A percentile compares a stretch with the other conserved stretches of the same genome.
Evolutionary conservation across 306 rosid species (phyloP).

Genomic region (Quercus glauca): DNA sequence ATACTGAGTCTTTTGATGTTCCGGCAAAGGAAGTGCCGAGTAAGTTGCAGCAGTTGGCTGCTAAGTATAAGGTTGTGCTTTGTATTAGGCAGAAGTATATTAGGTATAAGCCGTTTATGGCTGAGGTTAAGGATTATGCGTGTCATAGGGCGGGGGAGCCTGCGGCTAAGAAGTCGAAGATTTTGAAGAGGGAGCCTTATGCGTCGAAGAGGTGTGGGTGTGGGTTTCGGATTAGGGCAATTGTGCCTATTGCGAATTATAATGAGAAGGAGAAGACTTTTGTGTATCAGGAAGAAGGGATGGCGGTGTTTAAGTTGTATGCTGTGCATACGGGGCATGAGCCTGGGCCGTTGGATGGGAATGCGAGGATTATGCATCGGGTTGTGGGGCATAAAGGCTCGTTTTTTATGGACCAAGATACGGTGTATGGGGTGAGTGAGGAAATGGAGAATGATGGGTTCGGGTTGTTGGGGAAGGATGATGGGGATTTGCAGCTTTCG

Average conservation of each 20-base stretch:
- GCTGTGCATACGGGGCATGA: slow-evolving; percentile 99
- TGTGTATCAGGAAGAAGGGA: slow-evolving; percentile 94
- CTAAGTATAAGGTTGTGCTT: slow-evolving; percentile 91
- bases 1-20: slow-evolving; percentile 84
- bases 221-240: slow-evolving; percentile 96
- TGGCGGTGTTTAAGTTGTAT: slow-evolving; percentile 83
- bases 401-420: slow-evolving; percentile 74
- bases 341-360: slow-evolving; percentile 97
- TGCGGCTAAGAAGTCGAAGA: slow-evolving; percentile 66
- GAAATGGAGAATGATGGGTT: slow-evolving; percentile 83
- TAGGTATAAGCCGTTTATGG: slow-evolving; percentile 98
- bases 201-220: slow-evolving; percentile 97
- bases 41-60: slow-evolving; percentile 81
- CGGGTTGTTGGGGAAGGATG: slow-evolving; percentile 84
- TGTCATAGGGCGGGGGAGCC: slow-evolving; percentile 98
- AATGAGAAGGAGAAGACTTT: slow-evolving; percentile 96
- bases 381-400: slow-evolving; percentile 94
- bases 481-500: slow-evolving; percentile 70
- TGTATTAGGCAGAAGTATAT: slow-evolving; percentile 98
- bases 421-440: slow-evolving; percentile 87
- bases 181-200: slow-evolving; percentile 94
- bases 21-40: slow-evolving; percentile 89
- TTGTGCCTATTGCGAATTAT: slow-evolving; percentile 92
- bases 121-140: slow-evolving; percentile 98
- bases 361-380: slow-evolving; percentile 96